These are phyloP conservation scores for Herpetomonas tarakana DNA, from an alignment of 208 protist species.

Conservation along the genomic window DNA sequence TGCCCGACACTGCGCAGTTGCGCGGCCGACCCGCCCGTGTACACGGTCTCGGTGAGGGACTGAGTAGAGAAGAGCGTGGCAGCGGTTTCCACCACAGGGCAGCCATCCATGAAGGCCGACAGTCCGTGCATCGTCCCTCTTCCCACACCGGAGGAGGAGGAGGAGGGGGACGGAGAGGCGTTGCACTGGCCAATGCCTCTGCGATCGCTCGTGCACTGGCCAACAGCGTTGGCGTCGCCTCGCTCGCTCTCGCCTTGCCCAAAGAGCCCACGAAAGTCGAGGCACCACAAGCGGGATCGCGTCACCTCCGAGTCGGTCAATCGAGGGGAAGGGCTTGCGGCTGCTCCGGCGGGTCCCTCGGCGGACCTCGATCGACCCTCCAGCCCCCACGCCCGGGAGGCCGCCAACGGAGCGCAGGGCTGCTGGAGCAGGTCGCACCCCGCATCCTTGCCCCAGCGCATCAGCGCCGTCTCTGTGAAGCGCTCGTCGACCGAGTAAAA, in stretches of 20 bases:
- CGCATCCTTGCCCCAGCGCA: slow-evolving; percentile 38
- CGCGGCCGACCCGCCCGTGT: no score
- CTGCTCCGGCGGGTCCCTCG: no score
- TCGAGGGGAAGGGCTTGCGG: no score
- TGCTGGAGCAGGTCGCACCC: slow-evolving; percentile 34
- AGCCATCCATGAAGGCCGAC: slow-evolving; percentile 41
- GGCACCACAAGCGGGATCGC: not conserved
- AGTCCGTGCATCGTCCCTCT: no score
- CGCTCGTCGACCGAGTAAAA: slow-evolving; percentile 49
- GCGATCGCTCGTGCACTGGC: slow-evolving; percentile 10
- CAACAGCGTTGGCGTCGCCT: slow-evolving; percentile 7
- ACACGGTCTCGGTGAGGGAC: no score
- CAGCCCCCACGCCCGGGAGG: not conserved
- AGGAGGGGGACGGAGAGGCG: not conserved
- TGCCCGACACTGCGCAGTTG: no score
- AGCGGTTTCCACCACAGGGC: slow-evolving; percentile 33
- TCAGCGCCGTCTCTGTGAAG: slow-evolving; percentile 7
- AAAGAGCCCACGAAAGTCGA: not conserved
- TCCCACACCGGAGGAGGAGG: not conserved
- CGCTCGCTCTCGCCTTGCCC: slow-evolving; percentile 17
- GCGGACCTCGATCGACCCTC: no score
- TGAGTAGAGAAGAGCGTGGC: no score
- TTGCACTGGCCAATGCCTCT: slow-evolving; percentile 1
- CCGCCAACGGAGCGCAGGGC: slow-evolving; percentile 5
- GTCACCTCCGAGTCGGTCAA: not conserved